phyloP scores from a whole-genome alignment of 148 eudicot species.

The Silene uniflora region DNA sequence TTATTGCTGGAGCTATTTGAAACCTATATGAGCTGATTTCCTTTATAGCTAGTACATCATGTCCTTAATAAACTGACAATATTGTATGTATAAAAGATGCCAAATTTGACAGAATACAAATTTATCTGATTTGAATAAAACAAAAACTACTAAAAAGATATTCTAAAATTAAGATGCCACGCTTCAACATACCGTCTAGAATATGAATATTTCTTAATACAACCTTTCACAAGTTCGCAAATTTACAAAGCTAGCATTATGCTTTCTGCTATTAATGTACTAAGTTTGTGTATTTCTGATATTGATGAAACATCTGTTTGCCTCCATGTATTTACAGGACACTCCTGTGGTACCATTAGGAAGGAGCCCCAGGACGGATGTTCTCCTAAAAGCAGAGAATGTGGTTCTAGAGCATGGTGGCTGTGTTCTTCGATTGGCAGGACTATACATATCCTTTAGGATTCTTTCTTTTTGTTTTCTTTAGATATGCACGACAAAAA shows the following conservation, averaged over 20 bases:
- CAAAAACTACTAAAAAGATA: no score
- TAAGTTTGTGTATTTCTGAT: not conserved
- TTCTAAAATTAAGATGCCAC: no score
- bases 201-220: no score
- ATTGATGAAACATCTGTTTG: not conserved
- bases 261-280: conserved; percentile 2
- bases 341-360: conserved; percentile 73
- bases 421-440: conserved; percentile 77
- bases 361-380: conserved; percentile 74
- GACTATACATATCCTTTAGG: conserved; percentile 87
- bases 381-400: conserved; percentile 68
- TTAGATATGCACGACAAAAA: not conserved
- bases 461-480: not conserved
- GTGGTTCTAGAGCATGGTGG: conserved; percentile 65
- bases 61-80: no score
- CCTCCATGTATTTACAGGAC: conserved; percentile 36
- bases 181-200: no score
- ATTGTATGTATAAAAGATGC: no score
- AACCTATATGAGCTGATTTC: no score
- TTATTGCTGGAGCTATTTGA: not conserved
- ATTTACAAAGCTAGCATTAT: not conserved
- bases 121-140: no score
- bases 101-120: no score
- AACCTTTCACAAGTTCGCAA: no score
- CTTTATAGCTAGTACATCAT: no score